Conservation (phyloP, 1,284 basidiomycete genomes). For the Austroboletus novae-zelandiae region DNA sequence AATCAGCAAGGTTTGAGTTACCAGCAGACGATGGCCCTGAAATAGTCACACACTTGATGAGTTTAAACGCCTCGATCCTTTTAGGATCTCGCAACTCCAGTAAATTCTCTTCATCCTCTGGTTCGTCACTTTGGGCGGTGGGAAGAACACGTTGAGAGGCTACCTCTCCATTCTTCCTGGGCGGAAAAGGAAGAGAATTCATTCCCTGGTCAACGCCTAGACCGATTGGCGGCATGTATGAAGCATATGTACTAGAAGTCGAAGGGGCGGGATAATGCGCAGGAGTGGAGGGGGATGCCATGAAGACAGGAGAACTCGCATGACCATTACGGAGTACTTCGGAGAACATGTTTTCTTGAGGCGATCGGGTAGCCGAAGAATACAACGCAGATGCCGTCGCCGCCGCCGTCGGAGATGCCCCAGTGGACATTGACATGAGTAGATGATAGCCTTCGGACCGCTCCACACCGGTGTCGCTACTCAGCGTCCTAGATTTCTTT, state of each 20-base stretch:
- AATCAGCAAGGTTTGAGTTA: conserved; percentile 1
- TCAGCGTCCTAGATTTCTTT: conserved; percentile 51
- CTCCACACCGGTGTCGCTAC: conserved; percentile 38
- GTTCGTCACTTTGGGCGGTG: conserved; percentile 21
- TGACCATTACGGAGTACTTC: conserved; percentile 57
- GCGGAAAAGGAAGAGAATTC: conserved; percentile 41
- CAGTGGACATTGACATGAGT: conserved; percentile 49
- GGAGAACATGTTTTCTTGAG: conserved; percentile 55
- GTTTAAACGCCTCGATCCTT: conserved; percentile 73
- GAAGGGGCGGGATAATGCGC: conserved; percentile 29
- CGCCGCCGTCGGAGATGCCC: conserved; percentile 24
- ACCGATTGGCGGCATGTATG: conserved; percentile 57
- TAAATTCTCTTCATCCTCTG: conserved; percentile 23
- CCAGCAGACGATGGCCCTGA: neutral
- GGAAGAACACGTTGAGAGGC: conserved; percentile 27
- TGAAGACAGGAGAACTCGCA: conserved; percentile 61
- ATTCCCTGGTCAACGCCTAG: conserved; percentile 55
- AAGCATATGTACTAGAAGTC: conserved; percentile 44
- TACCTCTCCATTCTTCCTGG: conserved; percentile 23
- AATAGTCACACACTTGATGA: conserved; percentile 60
- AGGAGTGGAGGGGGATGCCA: conserved; percentile 42
- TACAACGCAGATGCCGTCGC: conserved; percentile 35
- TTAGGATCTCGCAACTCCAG: conserved; percentile 52
- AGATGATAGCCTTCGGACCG: conserved; percentile 51
- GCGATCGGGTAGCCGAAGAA: conserved; percentile 32